A percentile compares a stretch with the other conserved stretches of the same genome.
Conservation (phyloP, 2,329 filamentous ascomycete genomes). For the Fusarium sp. region DNA sequence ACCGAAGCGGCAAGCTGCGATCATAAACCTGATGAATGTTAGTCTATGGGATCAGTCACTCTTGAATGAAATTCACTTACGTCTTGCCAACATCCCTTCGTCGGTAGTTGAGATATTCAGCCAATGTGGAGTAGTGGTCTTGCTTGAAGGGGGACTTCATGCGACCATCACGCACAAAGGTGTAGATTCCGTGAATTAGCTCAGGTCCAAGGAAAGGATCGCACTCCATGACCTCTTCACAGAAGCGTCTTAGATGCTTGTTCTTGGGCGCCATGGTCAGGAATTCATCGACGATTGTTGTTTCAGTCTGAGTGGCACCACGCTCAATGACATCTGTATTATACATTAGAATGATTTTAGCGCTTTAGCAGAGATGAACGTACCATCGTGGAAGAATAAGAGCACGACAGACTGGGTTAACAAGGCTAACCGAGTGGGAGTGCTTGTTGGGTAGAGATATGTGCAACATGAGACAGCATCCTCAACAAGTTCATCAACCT, state of each 20-base stretch:
- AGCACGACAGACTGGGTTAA: constrained; percentile 24
- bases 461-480: constrained; percentile 20
- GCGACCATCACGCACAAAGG: constrained; percentile 21
- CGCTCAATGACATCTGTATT: constrained; percentile 27
- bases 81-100: constrained; percentile 18
- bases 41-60: fast-evolving
- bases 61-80: neutral
- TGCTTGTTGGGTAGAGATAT: constrained; percentile 29
- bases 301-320: constrained; percentile 24
- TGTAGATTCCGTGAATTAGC: constrained; percentile 2
- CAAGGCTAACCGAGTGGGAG: constrained; percentile 9
- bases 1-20: constrained; percentile 27
- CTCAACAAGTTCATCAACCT: constrained; percentile 31
- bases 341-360: neutral
- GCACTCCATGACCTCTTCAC: neutral
- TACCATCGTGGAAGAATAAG: constrained; percentile 28
- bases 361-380: fast-evolving
- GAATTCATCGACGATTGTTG: constrained; percentile 23
- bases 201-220: constrained; percentile 21
- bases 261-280: constrained; percentile 22
- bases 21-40: constrained; percentile 11
- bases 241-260: constrained; percentile 15
- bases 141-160: constrained; percentile 26
- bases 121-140: constrained; percentile 9
- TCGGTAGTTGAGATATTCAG: constrained; percentile 20